Evolutionary conservation across 805 yeast species (phyloP).

Genomic region (Pichia nanzhaoensis): DNA sequence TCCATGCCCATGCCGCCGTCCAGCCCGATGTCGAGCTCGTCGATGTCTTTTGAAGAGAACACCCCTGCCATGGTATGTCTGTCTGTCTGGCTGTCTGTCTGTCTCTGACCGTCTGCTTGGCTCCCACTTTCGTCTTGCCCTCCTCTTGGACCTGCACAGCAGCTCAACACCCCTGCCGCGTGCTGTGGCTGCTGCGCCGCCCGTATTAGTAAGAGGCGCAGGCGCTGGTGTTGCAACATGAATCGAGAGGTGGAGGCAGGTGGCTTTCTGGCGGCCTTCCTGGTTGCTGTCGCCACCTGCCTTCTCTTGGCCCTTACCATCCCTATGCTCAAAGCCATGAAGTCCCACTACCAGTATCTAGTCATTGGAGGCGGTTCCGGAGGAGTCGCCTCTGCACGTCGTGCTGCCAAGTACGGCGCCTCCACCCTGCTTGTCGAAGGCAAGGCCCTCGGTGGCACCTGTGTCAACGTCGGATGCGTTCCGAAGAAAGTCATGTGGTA

Average conservation of each 20-base stretch:
- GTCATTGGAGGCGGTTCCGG: constrained; percentile 99
- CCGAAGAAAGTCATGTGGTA: constrained; percentile 99
- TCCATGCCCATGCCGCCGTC: neutral
- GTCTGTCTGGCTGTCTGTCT: no score
- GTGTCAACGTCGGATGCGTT: constrained; percentile 99
- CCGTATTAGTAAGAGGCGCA: no score
- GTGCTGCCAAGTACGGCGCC: constrained; percentile 93
- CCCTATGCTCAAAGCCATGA: constrained; percentile 21
- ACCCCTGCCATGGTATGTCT: constrained; percentile 1
- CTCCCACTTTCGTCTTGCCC: no score
- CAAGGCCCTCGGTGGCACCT: constrained; percentile 88
- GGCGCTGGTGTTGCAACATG: neutral
- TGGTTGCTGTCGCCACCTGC: neutral
- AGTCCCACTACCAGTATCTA: constrained; percentile 72
- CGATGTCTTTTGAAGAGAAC: constrained; percentile 8
- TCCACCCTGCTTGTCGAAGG: constrained; percentile 79
- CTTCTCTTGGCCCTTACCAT: neutral
- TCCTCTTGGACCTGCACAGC: no score
- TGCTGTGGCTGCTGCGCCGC: no score
- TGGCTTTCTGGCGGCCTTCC: no score
- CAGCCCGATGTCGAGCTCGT: neutral
- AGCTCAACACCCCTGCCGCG: no score
- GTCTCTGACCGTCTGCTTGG: no score
- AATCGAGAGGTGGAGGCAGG: no score
- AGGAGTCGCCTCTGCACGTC: constrained; percentile 96